phyloP scores from a whole-genome alignment of 768 basidiomycete species.

The Xerocomus potaroensis region DNA sequence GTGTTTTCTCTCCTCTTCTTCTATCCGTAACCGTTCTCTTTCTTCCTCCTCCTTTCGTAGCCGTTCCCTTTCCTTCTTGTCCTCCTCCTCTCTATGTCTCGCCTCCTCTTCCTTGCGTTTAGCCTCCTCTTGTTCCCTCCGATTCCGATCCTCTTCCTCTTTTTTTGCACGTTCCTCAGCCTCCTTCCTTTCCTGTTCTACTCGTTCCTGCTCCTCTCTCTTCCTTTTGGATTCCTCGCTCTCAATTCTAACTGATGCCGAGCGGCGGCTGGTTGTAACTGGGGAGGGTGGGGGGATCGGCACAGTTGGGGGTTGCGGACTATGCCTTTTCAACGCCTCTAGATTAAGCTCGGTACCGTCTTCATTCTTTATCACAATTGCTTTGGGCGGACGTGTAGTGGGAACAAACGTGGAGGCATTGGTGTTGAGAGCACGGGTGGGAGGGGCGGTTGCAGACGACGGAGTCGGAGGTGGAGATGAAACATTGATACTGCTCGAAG shows the following conservation, averaged over 20 bases:
- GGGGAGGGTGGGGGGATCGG: conserved; percentile 38
- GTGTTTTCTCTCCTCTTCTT: conserved; percentile 35
- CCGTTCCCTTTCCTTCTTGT: conserved; percentile 40
- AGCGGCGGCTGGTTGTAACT: conserved; percentile 23
- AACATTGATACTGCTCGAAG: conserved; percentile 42
- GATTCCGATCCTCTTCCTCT: conserved; percentile 34
- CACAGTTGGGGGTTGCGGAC: conserved; percentile 37
- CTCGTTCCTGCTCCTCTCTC: conserved; percentile 42
- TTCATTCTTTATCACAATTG: conserved; percentile 56
- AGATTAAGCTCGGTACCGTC: conserved; percentile 65
- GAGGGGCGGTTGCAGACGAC: conserved; percentile 42
- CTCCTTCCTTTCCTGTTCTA: conserved; percentile 37
- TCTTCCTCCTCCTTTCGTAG: conserved; percentile 37
- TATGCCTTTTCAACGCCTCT: conserved; percentile 48
- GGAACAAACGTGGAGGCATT: conserved; percentile 69
- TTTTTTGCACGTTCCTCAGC: conserved; percentile 35
- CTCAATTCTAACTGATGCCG: conserved; percentile 56
- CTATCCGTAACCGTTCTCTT: conserved; percentile 29
- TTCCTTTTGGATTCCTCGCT: conserved; percentile 51
- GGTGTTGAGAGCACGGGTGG: conserved; percentile 49
- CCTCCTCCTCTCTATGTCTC: conserved; percentile 43
- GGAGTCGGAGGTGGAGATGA: conserved; percentile 69
- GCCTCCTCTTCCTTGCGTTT: conserved; percentile 38
- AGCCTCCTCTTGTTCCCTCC: conserved; percentile 42
- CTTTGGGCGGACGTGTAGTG: conserved; percentile 33